Evolutionary conservation across 106 monocot species (phyloP), one percentile per base, ranked within the genome.

Genomic region (Dioscorea alata): DNA sequence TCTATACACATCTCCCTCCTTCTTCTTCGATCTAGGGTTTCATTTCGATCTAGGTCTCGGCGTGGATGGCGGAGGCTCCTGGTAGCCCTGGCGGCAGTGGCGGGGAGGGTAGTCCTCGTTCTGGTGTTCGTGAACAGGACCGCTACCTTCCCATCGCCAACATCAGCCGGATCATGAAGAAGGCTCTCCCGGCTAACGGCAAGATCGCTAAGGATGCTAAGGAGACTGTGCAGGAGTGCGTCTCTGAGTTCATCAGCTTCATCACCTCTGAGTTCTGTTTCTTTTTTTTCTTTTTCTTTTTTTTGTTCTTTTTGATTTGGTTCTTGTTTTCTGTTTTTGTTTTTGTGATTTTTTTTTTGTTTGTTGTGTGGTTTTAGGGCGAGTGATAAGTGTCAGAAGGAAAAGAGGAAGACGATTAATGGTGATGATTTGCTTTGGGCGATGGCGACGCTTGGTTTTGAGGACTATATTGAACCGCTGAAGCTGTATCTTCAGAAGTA

Each of bases 161-260:
- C 33, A 76, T 81, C 24, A 81, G 81, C 32, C 71, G 81, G 67
- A 81, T 81, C 81, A 81, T 81, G 81, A 81, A 81, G 67, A 81
- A 81, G 81, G 81, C 76, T 18, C 65, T 81, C 48, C 81, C 81
- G n/a, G 71, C 76, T 14, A 81, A 81, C 71, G 81, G 81, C 6
- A 81, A 81, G 81, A 81, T 81, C 60, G 81, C 81, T 48, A 81
- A 81, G 76, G 81, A 81, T 42, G 81, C 81, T 20, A 81, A 81
- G 81, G 81, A 81, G 67, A 81, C 71, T 62, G 72, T 81, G 19
- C 81, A 81, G 50, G 81, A 81, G 66, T 81, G 81, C 63, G 81
- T 81, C 61, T 81, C 81, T 8, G 81, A 81, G 71, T 81, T 81
- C 68, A 81, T 81, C 76, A 81, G 81, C 81, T 81, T 81, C 72